Evolutionary conservation across 108 stramenopile genomes (phyloP).

Genomic region (Skeletonema potamos): DNA sequence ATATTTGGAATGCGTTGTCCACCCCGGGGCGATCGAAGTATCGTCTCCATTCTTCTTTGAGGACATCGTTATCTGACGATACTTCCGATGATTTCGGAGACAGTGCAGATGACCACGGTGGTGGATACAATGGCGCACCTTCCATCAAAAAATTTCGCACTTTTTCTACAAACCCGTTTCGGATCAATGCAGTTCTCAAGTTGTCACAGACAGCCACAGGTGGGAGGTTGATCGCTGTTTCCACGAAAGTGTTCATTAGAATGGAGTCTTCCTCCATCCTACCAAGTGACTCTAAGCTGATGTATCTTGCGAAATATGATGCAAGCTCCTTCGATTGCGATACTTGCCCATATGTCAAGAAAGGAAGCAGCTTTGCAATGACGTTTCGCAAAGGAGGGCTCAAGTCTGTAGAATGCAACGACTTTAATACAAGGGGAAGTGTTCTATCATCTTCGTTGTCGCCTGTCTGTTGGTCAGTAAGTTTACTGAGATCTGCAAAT

Average conservation of each 20-base stretch:
- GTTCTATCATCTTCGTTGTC: constrained; percentile 59
- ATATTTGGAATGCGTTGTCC: constrained; percentile 60
- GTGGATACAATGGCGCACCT: constrained; percentile 62
- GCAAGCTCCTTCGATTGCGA: constrained; percentile 69
- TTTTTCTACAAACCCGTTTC: constrained; percentile 67
- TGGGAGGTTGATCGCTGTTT: constrained; percentile 75
- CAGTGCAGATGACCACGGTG: constrained; percentile 77
- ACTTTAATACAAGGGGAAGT: constrained; percentile 64
- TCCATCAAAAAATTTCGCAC: constrained; percentile 52
- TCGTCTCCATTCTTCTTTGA: constrained; percentile 51
- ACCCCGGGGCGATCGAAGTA: constrained; percentile 67
- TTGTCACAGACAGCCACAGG: constrained; percentile 76
- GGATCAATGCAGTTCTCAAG: constrained; percentile 59
- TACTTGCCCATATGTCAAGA: constrained; percentile 79
- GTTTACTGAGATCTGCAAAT: constrained; percentile 21
- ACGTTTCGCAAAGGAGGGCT: constrained; percentile 73
- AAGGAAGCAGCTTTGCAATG: constrained; percentile 84
- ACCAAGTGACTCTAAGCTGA: constrained; percentile 51
- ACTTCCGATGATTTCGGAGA: constrained; percentile 42
- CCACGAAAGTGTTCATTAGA: constrained; percentile 79
- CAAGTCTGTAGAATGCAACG: constrained; percentile 66
- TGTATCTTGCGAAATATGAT: constrained; percentile 57
- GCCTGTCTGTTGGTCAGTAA: constrained; percentile 17
- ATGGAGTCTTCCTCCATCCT: constrained; percentile 19
- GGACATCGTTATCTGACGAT: not conserved